phyloP scores from a whole-genome alignment of 2,329 filamentous ascomycete species.

The Fusarium nygamai region DNA sequence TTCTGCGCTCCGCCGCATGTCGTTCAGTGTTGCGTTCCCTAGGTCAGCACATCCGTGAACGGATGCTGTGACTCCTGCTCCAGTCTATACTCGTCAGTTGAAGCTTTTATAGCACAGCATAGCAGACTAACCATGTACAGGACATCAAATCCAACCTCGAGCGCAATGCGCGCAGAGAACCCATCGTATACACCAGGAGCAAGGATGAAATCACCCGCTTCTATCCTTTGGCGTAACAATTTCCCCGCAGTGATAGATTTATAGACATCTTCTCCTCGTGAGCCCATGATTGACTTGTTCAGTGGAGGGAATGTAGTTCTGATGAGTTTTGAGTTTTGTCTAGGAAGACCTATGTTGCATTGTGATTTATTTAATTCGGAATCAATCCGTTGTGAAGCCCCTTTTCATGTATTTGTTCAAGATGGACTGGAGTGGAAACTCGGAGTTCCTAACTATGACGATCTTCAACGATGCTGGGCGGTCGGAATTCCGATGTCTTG shows the following conservation, averaged over 20 bases:
- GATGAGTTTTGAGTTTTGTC: not conserved
- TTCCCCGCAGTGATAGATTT: not conserved
- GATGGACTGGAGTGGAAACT: not conserved
- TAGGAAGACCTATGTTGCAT: not conserved
- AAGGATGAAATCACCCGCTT: not conserved
- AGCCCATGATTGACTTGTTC: not conserved
- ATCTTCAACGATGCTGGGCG: not conserved
- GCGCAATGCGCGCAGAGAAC: not conserved
- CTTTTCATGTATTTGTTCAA: not conserved
- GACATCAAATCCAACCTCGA: conserved; percentile 4
- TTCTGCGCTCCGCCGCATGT: conserved; percentile 2
- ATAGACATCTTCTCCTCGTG: not conserved
- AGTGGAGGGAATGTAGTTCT: not conserved
- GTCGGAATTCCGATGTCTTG: not conserved
- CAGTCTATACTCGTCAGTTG: not conserved
- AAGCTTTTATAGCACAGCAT: not conserved
- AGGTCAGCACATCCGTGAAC: not conserved
- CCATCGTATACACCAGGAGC: not conserved
- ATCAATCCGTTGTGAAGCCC: not conserved
- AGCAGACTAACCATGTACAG: conserved; percentile 1
- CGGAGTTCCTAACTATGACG: not conserved
- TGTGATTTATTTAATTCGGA: not conserved
- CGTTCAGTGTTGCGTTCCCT: conserved; percentile 1
- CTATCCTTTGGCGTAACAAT: not conserved
- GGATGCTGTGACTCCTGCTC: not conserved